Evolutionary conservation across 1,284 basidiomycete genomes (phyloP).

Genomic region (Fomitopsis pinicola): DNA sequence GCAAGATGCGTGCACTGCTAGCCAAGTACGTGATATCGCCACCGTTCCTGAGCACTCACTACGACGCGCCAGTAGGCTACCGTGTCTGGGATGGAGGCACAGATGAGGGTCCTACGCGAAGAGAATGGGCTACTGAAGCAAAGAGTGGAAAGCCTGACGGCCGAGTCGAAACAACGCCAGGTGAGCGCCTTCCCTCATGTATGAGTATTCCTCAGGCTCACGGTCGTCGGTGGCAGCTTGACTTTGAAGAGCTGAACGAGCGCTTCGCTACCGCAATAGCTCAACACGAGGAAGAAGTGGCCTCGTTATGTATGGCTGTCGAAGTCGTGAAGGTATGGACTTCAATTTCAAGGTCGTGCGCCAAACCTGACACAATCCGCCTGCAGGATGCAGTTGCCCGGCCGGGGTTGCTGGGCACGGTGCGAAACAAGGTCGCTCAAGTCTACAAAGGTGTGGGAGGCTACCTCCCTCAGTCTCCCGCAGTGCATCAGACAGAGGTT

Average conservation of each 20-base stretch:
- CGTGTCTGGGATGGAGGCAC: neutral
- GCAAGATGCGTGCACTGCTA: neutral
- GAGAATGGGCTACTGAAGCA: neutral
- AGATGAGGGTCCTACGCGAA: neutral
- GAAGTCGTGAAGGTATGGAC: neutral
- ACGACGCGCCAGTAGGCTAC: neutral
- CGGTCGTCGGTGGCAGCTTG: neutral
- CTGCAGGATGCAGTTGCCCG: neutral
- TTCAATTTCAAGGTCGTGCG: neutral
- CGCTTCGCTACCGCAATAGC: neutral
- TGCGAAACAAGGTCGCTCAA: neutral
- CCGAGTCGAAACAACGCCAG: neutral
- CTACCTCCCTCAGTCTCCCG: neutral
- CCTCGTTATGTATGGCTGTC: neutral
- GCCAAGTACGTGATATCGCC: neutral
- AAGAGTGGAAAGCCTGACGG: neutral
- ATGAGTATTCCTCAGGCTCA: neutral
- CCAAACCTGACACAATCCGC: neutral
- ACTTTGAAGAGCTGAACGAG: neutral
- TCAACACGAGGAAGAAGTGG: neutral
- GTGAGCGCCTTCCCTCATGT: neutral
- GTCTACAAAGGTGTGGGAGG: constrained; percentile 1
- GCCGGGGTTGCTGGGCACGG: neutral
- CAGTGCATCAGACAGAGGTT: neutral
- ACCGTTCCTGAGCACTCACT: neutral